Evolutionary conservation across 768 basidiomycete genomes (phyloP), one percentile per base, ranked within the genome.

Genomic region (Lactarius pseudohatsudake): DNA sequence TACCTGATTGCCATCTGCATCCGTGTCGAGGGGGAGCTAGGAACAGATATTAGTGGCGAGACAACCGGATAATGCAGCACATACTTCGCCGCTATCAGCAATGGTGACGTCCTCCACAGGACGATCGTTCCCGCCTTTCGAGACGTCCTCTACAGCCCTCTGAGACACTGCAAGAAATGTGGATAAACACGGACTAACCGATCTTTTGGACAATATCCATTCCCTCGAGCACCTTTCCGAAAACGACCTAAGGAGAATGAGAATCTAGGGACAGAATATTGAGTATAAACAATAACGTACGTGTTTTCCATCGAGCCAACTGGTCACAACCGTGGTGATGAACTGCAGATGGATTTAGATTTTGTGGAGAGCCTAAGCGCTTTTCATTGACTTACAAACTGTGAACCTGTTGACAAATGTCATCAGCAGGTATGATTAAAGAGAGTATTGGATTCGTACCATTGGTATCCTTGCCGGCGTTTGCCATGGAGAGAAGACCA

Each of bases 401-500:
- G 93, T 69, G 92, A 94, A 59, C 94, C 90, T 91, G 65, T 10
- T 30, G 65, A 64, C 22, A 63, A 32, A 8, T 11, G 41, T 20
- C 55, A 43, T 67, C 58, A 64, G 72, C 54, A 73, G 22, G 41
- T 50, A 45, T 50, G 34, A 64, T 47, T 4, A 66, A 26, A 38
- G 50, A 5, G n/a, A 61, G 40, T 53, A 58, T 15, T 10, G 7
- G 55, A 59, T 7, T 69, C 79, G 65, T 74, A 91, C 92, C 96
- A 73, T 98, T 98, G 40, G 96, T 97, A 76, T 96, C 91, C 77
- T 88, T 89, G 74, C 89, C 89, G 63, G 94, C 87, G 73, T 97
- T 98, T 58, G 96, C 96, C 96, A 98, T 97, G 2, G 94, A 95
- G 65, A 96, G 85, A 64, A 84, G 82, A 69, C 96, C 96, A 59